Conservation (phyloP, 306 rosid genomes). For the Nissolia schottii region DNA sequence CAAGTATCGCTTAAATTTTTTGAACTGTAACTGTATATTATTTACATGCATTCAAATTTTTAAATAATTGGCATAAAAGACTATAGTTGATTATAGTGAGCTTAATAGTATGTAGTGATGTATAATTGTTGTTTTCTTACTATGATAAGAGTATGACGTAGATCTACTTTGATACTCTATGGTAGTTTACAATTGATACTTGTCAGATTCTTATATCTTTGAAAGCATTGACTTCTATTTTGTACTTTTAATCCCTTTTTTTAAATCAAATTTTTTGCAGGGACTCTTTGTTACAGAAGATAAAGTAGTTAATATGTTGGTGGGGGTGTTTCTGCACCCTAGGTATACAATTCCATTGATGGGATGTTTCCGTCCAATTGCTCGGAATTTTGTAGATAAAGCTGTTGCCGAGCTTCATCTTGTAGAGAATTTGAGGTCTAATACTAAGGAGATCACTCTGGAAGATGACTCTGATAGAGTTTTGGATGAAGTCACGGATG, state of each 20-base stretch:
- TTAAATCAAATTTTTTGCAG: no score
- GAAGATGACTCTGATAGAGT: slow-evolving; percentile 25
- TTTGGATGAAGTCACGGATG: slow-evolving; percentile 40
- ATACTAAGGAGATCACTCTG: slow-evolving; percentile 22
- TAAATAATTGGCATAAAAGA: no score
- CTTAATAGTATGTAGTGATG: no score
- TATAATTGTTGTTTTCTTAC: no score
- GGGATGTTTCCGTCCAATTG: slow-evolving; percentile 72
- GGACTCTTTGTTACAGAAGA: slow-evolving; percentile 51
- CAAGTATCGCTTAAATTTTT: no score
- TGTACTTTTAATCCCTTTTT: not conserved
- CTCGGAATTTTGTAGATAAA: slow-evolving; percentile 44
- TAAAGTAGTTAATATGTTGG: slow-evolving; percentile 49
- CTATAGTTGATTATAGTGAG: no score
- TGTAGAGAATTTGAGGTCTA: slow-evolving; percentile 58
- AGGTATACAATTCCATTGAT: slow-evolving; percentile 57
- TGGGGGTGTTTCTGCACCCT: slow-evolving; percentile 66
- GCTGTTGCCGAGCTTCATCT: slow-evolving; percentile 52
- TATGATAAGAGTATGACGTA: no score
- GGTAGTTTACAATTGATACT: not conserved
- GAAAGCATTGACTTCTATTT: not conserved
- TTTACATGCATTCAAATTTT: no score
- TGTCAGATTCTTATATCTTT: not conserved
- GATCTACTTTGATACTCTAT: no score
- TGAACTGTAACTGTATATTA: no score